Evolutionary conservation across 441 rosid species (phyloP), one percentile per base, ranked within the genome.

Genomic region (Daphne laureola): DNA sequence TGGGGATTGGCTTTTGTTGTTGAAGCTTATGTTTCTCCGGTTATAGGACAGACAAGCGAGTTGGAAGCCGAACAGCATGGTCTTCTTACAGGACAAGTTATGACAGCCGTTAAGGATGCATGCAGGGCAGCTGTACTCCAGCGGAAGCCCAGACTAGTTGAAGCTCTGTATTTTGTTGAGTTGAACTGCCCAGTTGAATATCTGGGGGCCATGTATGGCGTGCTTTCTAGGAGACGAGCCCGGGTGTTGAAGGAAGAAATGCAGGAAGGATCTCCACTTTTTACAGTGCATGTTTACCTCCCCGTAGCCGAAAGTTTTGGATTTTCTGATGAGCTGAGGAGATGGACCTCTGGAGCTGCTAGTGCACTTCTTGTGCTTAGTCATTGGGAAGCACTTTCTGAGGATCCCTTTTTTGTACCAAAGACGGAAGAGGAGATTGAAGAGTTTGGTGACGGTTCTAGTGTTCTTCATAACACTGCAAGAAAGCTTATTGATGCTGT

Each of bases 141-240:
- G 71, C 81, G 58, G 55, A 83, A 80, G 31, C 97, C 97, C 36
- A 73, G 90, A 25, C 79, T 86, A 2, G 97, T 92, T 6, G 98
- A 92, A 75, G 97, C 94, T n/a, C 77, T 86, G 92, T 89, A 92
- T 68, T 92, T 89, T 66, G 84, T 94, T 47, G 98, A 92, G 64
- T 61, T 86, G 67, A 86, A 86, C 79, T 80, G 97, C 1, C 80
- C 94, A 18, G 73, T 90, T 0, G 88, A 84, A 56, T 68, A 76
- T 66, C 75, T 92, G 59, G 92, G 97, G 46, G 57, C 82, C 1
- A 81, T 81, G 97, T 92, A 89, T 61, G 94, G 83, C 0, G 97
- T 92, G 56, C 84, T 89, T 50, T 69, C 77, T 58, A 72, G 91
- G 59, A 86, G 84, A 70, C 75, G 97, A 63, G 98, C 97, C 8